phyloP scores from a whole-genome alignment of 1,284 basidiomycete species.

The Xerocomus amazonicus region DNA sequence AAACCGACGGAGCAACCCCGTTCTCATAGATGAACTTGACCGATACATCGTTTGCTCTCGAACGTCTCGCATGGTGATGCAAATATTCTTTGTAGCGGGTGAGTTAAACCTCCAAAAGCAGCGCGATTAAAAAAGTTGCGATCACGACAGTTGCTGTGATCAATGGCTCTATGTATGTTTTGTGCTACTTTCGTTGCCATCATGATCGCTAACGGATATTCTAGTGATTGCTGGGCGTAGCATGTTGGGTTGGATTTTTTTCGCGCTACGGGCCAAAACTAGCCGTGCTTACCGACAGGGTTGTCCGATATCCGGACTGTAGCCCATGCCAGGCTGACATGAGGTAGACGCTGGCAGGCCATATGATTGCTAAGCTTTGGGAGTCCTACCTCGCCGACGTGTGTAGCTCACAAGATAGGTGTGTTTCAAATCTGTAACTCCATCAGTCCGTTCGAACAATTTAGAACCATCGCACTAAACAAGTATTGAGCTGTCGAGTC shows the following conservation, averaged over 20 bases:
- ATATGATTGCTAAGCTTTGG: no score
- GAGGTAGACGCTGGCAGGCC: no score
- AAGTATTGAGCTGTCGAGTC: no score
- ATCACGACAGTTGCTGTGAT: conserved; percentile 7
- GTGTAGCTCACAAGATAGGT: not conserved
- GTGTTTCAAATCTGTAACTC: not conserved
- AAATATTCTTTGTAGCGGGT: conserved; percentile 4
- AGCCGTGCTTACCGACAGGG: no score
- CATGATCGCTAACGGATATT: conserved; percentile 5
- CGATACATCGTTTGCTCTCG: conserved; percentile 27
- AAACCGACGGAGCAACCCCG: no score
- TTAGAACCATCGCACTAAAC: no score
- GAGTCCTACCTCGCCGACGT: not conserved
- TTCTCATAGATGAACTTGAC: conserved; percentile 26
- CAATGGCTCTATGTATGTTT: conserved; percentile 23
- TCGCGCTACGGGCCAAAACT: conserved; percentile 21
- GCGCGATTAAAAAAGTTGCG: conserved; percentile 12
- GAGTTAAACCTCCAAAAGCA: conserved; percentile 3
- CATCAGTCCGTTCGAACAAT: no score
- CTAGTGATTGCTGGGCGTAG: conserved; percentile 21
- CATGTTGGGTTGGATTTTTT: conserved; percentile 19
- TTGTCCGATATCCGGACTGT: no score
- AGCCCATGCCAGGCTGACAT: no score
- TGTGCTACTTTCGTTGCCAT: not conserved
- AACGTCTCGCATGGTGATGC: conserved; percentile 14